These are phyloP conservation scores for Areca catechu DNA, from an alignment of 176 grass and related monocot genomes.

Conservation along the genomic window DNA sequence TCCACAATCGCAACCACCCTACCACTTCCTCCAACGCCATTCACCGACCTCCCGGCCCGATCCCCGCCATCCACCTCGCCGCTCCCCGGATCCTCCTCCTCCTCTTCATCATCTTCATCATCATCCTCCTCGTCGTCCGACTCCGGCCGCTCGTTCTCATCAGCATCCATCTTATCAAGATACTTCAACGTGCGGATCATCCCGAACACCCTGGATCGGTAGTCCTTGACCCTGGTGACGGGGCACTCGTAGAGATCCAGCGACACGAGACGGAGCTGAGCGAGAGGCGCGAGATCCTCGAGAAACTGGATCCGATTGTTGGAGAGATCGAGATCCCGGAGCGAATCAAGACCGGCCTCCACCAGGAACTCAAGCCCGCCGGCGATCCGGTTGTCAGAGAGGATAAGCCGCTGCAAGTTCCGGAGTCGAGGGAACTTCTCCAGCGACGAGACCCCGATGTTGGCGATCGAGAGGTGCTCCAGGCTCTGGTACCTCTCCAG, in stretches of 20 bases:
- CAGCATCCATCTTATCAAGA: conserved; percentile 87
- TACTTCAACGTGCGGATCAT: conserved; percentile 85
- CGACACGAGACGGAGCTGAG: conserved; percentile 61
- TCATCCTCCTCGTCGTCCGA: conserved; percentile 88
- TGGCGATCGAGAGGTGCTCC: conserved; percentile 86
- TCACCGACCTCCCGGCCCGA: conserved; percentile 2
- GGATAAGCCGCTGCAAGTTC: conserved; percentile 71
- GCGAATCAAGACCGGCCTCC: conserved; percentile 51
- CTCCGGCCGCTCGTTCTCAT: conserved; percentile 94
- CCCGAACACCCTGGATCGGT: conserved; percentile 77
- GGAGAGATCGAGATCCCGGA: conserved; percentile 87
- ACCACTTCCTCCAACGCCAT: conserved; percentile 5
- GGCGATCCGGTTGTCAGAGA: conserved; percentile 93
- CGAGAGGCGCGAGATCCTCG: conserved; percentile 69
- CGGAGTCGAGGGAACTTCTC: conserved; percentile 69
- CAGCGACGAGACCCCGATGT: conserved; percentile 65
- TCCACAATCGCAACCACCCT: conserved; percentile 35
- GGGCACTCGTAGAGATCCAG: conserved; percentile 97
- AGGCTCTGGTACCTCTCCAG: conserved; percentile 78
- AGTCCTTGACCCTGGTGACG: conserved; percentile 75
- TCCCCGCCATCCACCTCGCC: conserved; percentile 61
- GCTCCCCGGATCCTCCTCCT: conserved; percentile 71
- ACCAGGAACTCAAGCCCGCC: conserved; percentile 83
- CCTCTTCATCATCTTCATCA: conserved; percentile 46
- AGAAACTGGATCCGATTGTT: conserved; percentile 86